phyloP scores from a whole-genome alignment of 1,284 basidiomycete species.

The Ustilago vetiveriae region DNA sequence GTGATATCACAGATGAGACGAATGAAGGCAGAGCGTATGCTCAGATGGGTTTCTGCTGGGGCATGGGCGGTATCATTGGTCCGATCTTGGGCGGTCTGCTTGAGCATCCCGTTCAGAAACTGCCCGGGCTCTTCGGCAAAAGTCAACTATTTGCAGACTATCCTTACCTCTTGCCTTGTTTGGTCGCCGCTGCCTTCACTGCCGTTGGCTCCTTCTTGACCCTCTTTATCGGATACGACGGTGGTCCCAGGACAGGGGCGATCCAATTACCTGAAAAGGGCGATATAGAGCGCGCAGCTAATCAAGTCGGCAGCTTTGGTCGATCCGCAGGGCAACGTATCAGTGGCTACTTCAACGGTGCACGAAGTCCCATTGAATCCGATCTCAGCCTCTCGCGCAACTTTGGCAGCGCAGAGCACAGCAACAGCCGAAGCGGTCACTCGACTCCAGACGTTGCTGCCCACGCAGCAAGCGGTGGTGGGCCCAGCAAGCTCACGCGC shows the following conservation, averaged over 20 bases:
- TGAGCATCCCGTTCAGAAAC: conserved; percentile 78
- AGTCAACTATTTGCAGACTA: conserved; percentile 77
- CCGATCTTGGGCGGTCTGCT: conserved; percentile 76
- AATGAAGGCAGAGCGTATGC: conserved; percentile 95
- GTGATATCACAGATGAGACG: conserved; percentile 84
- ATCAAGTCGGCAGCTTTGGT: conserved; percentile 49
- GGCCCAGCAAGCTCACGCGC: conserved; percentile 30
- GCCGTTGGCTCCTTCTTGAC: conserved; percentile 80
- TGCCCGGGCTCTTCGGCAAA: conserved; percentile 76
- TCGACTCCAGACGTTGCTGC: conserved; percentile 16
- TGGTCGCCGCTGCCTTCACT: conserved; percentile 70
- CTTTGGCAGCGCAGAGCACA: conserved; percentile 5
- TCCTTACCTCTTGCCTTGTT: conserved; percentile 90
- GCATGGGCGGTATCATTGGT: conserved; percentile 82
- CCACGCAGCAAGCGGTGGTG: not conserved
- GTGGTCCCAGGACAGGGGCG: conserved; percentile 67
- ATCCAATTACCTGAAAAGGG: conserved; percentile 57
- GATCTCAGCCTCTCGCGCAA: conserved; percentile 41
- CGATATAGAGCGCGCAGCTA: conserved; percentile 47
- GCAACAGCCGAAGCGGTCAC: conserved; percentile 7
- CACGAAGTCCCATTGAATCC: conserved; percentile 33
- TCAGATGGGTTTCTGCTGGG: conserved; percentile 94
- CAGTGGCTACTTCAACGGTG: conserved; percentile 54
- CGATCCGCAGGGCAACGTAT: conserved; percentile 56
- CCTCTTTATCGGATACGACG: conserved; percentile 88